Conservation (phyloP, 495 filamentous ascomycete genomes). For the Cercophora scortea region DNA sequence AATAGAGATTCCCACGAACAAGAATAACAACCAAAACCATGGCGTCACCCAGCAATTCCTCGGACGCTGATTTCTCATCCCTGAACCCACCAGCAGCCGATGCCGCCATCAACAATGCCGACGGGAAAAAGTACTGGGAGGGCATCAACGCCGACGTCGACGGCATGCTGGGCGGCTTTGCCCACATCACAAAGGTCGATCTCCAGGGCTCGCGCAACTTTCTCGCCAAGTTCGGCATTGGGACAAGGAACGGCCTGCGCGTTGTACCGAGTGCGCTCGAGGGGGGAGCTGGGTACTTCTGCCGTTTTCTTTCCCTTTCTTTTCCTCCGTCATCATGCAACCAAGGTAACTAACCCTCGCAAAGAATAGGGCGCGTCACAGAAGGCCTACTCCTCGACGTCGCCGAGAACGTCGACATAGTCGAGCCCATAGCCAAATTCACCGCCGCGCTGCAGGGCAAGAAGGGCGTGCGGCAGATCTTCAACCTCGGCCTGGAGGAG, state of each 20-base stretch:
- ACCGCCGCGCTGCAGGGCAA: constrained; percentile 38
- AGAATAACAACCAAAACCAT: no score
- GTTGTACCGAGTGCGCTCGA: constrained; percentile 30
- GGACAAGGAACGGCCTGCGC: constrained; percentile 22
- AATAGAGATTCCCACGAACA: no score
- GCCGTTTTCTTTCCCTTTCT: neutral
- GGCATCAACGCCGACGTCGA: constrained; percentile 58
- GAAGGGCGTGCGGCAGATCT: constrained; percentile 52
- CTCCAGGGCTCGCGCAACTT: constrained; percentile 70
- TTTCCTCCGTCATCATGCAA: neutral
- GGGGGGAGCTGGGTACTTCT: constrained; percentile 47
- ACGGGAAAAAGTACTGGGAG: constrained; percentile 66
- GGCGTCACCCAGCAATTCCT: no score
- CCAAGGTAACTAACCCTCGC: neutral
- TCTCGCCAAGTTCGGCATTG: constrained; percentile 63
- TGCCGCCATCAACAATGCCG: constrained; percentile 33
- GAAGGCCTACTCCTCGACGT: constrained; percentile 26
- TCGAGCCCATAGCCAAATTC: constrained; percentile 52
- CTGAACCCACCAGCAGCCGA: neutral
- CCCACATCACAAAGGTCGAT: constrained; percentile 63
- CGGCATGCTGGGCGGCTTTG: constrained; percentile 72
- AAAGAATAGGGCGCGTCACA: constrained; percentile 50
- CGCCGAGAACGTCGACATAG: constrained; percentile 31
- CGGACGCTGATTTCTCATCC: no score
- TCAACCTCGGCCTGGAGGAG: constrained; percentile 26